These are phyloP conservation scores for Proliferodiscus dingleyae DNA, from an alignment of 2,329 filamentous ascomycete genomes.

Conservation along the genomic window DNA sequence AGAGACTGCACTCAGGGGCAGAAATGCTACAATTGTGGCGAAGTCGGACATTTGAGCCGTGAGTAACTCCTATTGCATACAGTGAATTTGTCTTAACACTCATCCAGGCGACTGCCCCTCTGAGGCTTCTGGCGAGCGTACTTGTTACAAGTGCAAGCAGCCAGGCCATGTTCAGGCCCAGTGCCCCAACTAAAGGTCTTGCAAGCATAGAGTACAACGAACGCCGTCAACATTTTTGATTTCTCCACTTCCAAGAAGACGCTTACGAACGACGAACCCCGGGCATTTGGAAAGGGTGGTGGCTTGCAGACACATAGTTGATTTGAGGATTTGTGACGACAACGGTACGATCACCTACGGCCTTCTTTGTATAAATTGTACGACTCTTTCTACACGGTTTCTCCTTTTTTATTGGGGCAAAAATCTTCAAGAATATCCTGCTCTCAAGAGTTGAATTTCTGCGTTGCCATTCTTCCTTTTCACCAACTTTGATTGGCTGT, in stretches of 20 bases:
- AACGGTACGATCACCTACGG: constrained; percentile 18
- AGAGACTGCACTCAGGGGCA: constrained; percentile 95
- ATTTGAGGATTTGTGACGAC: constrained; percentile 28
- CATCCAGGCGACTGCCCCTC: constrained; percentile 79
- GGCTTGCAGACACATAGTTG: constrained; percentile 26
- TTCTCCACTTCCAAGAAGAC: constrained; percentile 26
- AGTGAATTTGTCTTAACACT: constrained; percentile 5
- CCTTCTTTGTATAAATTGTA: constrained; percentile 29
- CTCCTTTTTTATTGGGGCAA: constrained; percentile 4
- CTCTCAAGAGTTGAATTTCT: constrained; percentile 11
- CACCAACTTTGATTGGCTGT: background rate
- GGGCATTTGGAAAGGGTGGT: constrained; percentile 29
- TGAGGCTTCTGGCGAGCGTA: constrained; percentile 84
- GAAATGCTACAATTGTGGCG: constrained; percentile 99
- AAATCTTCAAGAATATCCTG: constrained; percentile 9
- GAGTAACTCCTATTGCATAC: background rate
- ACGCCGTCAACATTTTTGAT: constrained; percentile 11
- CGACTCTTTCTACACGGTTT: constrained; percentile 13
- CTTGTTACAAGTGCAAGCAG: constrained; percentile 95
- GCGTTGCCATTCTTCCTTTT: constrained; percentile 8
- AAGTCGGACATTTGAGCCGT: constrained; percentile 67
- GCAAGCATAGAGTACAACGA: constrained; percentile 18
- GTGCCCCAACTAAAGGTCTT: constrained; percentile 69
- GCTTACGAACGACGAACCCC: constrained; percentile 25
- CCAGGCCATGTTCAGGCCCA: constrained; percentile 68